Percentiles rank a stretch among this genome's conserved stretches.
Conservation (phyloP, 202 grass and related monocot species). For the Hordeum pubiflorum region DNA sequence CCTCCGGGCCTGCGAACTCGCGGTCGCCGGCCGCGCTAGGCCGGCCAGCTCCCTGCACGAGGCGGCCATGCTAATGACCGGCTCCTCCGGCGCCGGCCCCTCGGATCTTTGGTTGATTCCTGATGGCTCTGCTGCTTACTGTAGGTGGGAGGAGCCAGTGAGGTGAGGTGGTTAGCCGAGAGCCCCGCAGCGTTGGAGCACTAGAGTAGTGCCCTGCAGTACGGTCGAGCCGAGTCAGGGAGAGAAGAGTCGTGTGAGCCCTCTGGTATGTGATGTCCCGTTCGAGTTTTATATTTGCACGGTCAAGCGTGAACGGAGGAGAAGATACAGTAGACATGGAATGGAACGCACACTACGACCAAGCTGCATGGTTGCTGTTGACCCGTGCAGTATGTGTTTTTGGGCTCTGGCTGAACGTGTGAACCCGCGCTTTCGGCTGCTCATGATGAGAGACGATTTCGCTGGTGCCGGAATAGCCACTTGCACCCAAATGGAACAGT, state of each 20-base stretch:
- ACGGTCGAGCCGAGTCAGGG: neutral
- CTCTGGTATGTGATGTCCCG: neutral
- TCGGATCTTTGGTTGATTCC: neutral
- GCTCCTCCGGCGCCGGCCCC: neutral
- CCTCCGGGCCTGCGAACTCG: neutral
- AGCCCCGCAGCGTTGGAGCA: no score
- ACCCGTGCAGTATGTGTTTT: no score
- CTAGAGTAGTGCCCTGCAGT: no score
- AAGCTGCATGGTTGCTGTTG: no score
- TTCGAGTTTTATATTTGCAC: neutral
- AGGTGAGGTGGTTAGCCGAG: constrained; percentile 8
- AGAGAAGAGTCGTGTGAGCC: neutral
- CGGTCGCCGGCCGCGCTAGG: neutral
- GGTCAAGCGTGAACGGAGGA: no score
- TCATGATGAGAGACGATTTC: no score
- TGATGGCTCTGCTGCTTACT: neutral
- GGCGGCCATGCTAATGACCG: constrained; percentile 30
- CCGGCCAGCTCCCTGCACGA: constrained; percentile 37
- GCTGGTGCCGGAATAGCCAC: no score
- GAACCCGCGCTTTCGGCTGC: no score
- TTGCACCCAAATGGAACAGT: no score
- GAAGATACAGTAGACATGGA: no score
- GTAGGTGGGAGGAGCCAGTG: neutral
- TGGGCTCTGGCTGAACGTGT: no score
- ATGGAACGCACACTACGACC: no score